Evolutionary conservation across 805 yeast species (phyloP).

Genomic region (Kodamaea lidongshanica): DNA sequence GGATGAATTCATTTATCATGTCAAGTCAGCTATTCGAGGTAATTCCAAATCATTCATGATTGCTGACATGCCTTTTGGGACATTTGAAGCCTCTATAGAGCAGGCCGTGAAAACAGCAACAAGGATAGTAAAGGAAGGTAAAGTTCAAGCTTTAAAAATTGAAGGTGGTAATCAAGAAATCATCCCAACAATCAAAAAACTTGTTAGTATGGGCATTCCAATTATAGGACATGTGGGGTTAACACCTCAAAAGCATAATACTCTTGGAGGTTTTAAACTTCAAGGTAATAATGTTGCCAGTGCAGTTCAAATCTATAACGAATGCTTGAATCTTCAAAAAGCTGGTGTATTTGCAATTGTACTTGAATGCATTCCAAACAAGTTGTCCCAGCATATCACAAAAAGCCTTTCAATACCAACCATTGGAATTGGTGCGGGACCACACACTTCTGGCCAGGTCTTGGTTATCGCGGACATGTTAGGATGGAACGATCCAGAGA

Average conservation of each 20-base stretch:
- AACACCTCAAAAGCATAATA: conserved; percentile 79
- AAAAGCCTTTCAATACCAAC: conserved; percentile 61
- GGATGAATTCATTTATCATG: conserved; percentile 75
- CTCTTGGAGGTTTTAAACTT: conserved; percentile 80
- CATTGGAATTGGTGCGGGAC: conserved; percentile 95
- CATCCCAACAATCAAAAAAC: conserved; percentile 44
- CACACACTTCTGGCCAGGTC: conserved; percentile 79
- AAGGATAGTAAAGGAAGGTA: conserved; percentile 46
- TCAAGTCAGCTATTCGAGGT: conserved; percentile 72
- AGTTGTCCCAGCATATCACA: conserved; percentile 62
- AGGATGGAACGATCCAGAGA: conserved; percentile 58
- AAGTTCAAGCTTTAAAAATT: conserved; percentile 69
- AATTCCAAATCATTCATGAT: conserved; percentile 58
- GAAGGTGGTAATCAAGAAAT: conserved; percentile 71
- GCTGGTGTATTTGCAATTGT: conserved; percentile 75
- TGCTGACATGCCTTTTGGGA: conserved; percentile 87
- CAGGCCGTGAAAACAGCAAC: conserved; percentile 60
- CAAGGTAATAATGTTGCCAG: conserved; percentile 61
- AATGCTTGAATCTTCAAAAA: conserved; percentile 62
- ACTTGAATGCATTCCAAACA: conserved; percentile 81
- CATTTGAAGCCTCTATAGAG: conserved; percentile 59
- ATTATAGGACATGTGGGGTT: conserved; percentile 89
- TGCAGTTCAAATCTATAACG: conserved; percentile 54
- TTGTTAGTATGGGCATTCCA: conserved; percentile 72
- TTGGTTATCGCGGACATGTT: conserved; percentile 79